phyloP scores from a whole-genome alignment of 768 basidiomycete genomes.

The Cystobasidium onofrii region DNA sequence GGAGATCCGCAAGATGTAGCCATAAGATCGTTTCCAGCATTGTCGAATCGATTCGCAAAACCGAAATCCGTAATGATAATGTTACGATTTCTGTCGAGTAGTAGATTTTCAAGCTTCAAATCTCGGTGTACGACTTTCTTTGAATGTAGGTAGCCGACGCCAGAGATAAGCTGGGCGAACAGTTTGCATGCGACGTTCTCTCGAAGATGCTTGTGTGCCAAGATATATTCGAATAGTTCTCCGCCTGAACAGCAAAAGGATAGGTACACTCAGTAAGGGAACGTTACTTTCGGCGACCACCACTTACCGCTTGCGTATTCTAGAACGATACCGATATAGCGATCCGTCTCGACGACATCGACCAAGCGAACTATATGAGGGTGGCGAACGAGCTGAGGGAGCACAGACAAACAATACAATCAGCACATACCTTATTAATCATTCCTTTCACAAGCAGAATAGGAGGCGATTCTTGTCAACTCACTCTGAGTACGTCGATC shows the following conservation, averaged over 20 bases:
- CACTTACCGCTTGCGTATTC: conserved; percentile 88
- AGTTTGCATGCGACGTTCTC: conserved; percentile 90
- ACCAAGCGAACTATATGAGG: conserved; percentile 96
- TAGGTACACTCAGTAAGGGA: too few species aligned
- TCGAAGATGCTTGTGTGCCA: conserved; percentile 90
- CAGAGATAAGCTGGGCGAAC: conserved; percentile 95
- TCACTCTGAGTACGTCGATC: conserved; percentile 88
- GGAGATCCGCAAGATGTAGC: conserved; percentile 95
- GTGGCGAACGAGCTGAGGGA: conserved; percentile 71
- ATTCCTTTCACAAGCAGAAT: too few species aligned
- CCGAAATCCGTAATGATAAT: conserved; percentile 99
- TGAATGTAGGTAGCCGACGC: conserved; percentile 96
- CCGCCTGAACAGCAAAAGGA: conserved; percentile 53
- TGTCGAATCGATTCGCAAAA: conserved; percentile 95
- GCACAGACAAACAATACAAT: conserved; percentile 10
- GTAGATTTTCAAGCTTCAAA: conserved; percentile 94
- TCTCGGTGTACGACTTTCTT: conserved; percentile 99
- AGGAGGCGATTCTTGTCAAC: conserved; percentile 41
- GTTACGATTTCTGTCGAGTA: conserved; percentile 92
- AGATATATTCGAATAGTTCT: conserved; percentile 96
- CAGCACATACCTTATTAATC: too few species aligned
- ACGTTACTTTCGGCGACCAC: too few species aligned
- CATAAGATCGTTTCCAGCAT: conserved; percentile 88
- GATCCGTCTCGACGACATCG: conserved; percentile 98
- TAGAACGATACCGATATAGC: conserved; percentile 98